Evolutionary conservation across 2,329 filamentous ascomycete species (phyloP).

Genomic region (Xylariales sp.): DNA sequence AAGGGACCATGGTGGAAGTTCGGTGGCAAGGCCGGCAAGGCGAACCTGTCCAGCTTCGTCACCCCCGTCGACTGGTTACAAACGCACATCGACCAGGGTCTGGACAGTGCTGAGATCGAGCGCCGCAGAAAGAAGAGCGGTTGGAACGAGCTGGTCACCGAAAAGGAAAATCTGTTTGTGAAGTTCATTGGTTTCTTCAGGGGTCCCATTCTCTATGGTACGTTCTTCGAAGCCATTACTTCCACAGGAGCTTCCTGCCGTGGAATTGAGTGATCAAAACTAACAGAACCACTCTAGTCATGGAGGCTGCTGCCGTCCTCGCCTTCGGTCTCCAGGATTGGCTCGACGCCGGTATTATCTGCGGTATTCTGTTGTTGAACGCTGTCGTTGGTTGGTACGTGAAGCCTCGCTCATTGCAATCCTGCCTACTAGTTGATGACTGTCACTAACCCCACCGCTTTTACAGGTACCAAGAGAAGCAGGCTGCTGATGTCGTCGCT

Average conservation of each 20-base stretch:
- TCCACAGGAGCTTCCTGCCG: no score
- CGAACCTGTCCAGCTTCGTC: conserved; percentile 26
- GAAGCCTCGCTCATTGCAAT: no score
- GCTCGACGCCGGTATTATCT: conserved; percentile 71
- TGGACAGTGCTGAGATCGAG: conserved; percentile 56
- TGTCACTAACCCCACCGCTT: no score
- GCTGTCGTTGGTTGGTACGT: conserved; percentile 70
- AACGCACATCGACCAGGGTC: conserved; percentile 63
- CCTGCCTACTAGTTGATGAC: no score
- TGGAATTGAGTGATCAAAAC: conserved; percentile 6
- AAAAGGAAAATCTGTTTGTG: conserved; percentile 72
- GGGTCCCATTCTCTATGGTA: conserved; percentile 72
- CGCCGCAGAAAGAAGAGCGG: conserved; percentile 60
- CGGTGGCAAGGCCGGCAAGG: conserved; percentile 20
- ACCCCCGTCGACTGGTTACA: conserved; percentile 66
- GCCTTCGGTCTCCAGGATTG: conserved; percentile 69
- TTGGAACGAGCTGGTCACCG: conserved; percentile 67
- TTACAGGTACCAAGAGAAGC: conserved; percentile 77
- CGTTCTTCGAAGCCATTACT: no score
- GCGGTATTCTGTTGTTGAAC: conserved; percentile 68
- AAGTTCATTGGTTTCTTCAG: conserved; percentile 74
- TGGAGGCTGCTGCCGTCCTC: conserved; percentile 69
- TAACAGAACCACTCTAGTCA: conserved; percentile 48
- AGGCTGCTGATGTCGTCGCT: conserved; percentile 69
- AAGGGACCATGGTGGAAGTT: conserved; percentile 31